Evolutionary conservation across 768 basidiomycete species (phyloP).

Genomic region (Hortiboletus campestris): DNA sequence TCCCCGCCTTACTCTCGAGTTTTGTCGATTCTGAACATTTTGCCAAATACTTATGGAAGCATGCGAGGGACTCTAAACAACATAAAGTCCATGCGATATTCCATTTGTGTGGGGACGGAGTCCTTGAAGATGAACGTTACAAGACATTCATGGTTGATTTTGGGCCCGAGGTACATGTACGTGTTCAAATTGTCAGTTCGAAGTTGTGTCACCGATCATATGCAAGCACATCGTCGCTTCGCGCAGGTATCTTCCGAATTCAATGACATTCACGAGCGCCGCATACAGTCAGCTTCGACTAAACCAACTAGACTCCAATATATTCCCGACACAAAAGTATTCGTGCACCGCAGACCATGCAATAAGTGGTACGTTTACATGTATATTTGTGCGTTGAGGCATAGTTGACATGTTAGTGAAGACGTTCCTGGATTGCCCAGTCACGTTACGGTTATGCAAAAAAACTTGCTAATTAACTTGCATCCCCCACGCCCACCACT

Average conservation of each 20-base stretch:
- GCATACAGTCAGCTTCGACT: conserved; percentile 72
- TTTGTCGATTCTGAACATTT: conserved; percentile 50
- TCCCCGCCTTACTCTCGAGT: conserved; percentile 47
- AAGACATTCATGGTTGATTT: conserved; percentile 71
- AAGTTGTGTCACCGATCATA: neutral
- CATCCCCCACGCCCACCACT: conserved; percentile 47
- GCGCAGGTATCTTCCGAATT: conserved; percentile 56
- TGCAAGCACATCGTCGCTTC: conserved; percentile 75
- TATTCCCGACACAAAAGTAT: conserved; percentile 72
- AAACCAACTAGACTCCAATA: conserved; percentile 61
- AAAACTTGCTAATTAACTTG: conserved; percentile 42
- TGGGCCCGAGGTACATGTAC: conserved; percentile 56
- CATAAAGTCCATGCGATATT: conserved; percentile 52
- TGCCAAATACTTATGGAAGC: conserved; percentile 45
- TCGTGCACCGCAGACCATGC: conserved; percentile 39
- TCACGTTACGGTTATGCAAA: conserved; percentile 41
- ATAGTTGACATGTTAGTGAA: conserved; percentile 13
- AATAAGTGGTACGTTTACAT: conserved; percentile 33
- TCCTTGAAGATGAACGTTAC: conserved; percentile 70
- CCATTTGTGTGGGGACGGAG: conserved; percentile 69
- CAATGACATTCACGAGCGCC: conserved; percentile 70
- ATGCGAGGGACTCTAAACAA: conserved; percentile 39
- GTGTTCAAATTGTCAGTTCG: conserved; percentile 20
- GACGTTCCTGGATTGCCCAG: conserved; percentile 45
- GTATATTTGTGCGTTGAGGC: neutral